Percentiles rank a stretch among this genome's conserved stretches.
phyloP scores from a whole-genome alignment of 352 stramenopile genomes.

The Phytophthora syringae region DNA sequence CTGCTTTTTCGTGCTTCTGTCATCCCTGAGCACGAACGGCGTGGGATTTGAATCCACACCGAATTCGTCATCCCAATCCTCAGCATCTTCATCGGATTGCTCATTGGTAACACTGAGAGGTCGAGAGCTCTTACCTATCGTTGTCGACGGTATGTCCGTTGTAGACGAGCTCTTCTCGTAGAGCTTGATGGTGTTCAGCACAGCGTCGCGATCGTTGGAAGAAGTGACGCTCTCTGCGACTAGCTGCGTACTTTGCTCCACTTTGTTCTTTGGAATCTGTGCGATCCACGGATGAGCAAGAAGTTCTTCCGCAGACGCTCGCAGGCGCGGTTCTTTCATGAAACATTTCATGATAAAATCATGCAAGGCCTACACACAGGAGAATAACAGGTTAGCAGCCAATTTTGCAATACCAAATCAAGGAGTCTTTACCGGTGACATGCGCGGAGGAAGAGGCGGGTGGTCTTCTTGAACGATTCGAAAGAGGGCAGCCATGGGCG shows the following conservation, averaged over 20 bases:
- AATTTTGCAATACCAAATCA: slow-evolving; percentile 1
- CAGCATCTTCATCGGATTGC: slow-evolving; percentile 58
- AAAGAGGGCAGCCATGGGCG: slow-evolving; percentile 91
- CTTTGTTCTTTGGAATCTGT: slow-evolving; percentile 88
- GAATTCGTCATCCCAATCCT: slow-evolving; percentile 90
- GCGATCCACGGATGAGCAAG: slow-evolving; percentile 91
- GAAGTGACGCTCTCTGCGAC: slow-evolving; percentile 81
- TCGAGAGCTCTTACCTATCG: slow-evolving; percentile 24
- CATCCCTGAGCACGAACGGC: slow-evolving; percentile 32
- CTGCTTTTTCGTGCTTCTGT: slow-evolving; percentile 4
- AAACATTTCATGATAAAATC: slow-evolving; percentile 95
- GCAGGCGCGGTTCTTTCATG: slow-evolving; percentile 91
- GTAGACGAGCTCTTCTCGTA: slow-evolving; percentile 71
- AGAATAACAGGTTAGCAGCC: slow-evolving; percentile 1
- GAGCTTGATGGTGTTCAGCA: slow-evolving; percentile 88
- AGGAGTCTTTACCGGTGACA: slow-evolving; percentile 67
- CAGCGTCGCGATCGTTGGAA: slow-evolving; percentile 73
- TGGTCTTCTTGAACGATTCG: slow-evolving; percentile 95
- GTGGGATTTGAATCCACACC: slow-evolving; percentile 55
- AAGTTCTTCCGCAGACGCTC: slow-evolving; percentile 85
- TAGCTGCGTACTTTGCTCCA: slow-evolving; percentile 86
- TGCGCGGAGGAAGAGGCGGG: slow-evolving; percentile 88
- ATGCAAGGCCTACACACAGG: slow-evolving; percentile 63
- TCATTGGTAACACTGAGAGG: slow-evolving; percentile 32
- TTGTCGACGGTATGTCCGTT: slow-evolving; percentile 23